Evolutionary conservation across 2,329 filamentous ascomycete species (phyloP).

Genomic region (Ophiostoma ips): DNA sequence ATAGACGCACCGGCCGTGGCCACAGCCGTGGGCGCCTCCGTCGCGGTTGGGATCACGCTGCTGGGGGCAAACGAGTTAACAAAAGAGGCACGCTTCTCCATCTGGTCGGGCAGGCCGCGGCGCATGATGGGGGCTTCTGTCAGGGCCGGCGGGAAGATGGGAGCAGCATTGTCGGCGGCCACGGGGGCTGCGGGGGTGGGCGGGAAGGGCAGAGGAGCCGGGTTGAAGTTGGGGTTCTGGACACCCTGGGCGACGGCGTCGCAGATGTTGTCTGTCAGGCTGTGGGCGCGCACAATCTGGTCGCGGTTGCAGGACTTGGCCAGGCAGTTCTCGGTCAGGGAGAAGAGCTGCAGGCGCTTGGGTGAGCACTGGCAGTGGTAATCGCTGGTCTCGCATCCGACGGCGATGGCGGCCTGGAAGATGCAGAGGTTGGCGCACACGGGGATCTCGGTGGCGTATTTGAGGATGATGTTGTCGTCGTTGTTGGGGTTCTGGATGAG

Average conservation of each 20-base stretch:
- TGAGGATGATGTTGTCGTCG: constrained; percentile 19
- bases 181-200: not conserved
- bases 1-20: constrained; percentile 7
- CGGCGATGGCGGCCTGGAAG: constrained; percentile 9
- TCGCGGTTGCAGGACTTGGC: constrained; percentile 7
- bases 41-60: not conserved
- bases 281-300: not conserved
- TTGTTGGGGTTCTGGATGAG: constrained; percentile 2
- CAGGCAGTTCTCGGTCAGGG: constrained; percentile 10
- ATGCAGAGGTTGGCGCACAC: constrained; percentile 13
- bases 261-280: not conserved
- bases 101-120: not conserved
- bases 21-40: constrained; percentile 3
- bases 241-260: not conserved
- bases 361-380: constrained; percentile 12
- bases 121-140: not conserved
- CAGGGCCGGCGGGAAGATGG: too few species aligned
- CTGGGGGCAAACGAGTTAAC: constrained; percentile 1
- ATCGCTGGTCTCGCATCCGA: constrained; percentile 11
- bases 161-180: not conserved
- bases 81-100: not conserved
- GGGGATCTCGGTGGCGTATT: constrained; percentile 26
- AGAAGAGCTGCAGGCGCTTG: constrained; percentile 6
- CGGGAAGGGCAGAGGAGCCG: not conserved
- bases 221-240: not conserved